phyloP scores from a whole-genome alignment of 768 basidiomycete species.

The Pulveroboletus sp. region DNA sequence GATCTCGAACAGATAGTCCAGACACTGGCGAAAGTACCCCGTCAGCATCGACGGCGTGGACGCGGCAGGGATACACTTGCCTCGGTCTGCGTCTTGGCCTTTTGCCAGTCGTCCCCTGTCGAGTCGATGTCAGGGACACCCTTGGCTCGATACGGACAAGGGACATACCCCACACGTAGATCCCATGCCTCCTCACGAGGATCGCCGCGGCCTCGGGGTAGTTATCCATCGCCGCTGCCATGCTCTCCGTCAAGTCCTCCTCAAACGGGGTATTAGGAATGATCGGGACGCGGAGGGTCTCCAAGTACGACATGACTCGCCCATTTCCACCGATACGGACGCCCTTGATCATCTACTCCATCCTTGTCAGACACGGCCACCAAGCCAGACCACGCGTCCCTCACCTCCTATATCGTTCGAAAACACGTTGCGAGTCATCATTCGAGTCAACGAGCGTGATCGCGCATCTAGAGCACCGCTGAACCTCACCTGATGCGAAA shows the following conservation, averaged over 20 bases:
- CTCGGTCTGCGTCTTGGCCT: constrained; percentile 86
- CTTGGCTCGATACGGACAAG: background rate
- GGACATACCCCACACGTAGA: constrained; percentile 78
- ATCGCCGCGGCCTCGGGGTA: constrained; percentile 76
- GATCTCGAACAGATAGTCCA: constrained; percentile 89
- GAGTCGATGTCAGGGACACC: constrained; percentile 7
- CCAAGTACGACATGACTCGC: constrained; percentile 71
- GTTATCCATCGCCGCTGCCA: constrained; percentile 78
- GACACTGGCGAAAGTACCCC: constrained; percentile 45
- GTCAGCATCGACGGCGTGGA: too few species aligned
- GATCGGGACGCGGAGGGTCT: constrained; percentile 81
- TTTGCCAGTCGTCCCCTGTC: constrained; percentile 69
- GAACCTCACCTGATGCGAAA: constrained; percentile 70
- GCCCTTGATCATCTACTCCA: constrained; percentile 82
- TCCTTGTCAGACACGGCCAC: background rate
- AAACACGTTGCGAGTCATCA: background rate
- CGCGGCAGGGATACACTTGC: constrained; percentile 29
- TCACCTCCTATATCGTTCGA: constrained; percentile 37
- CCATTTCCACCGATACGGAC: constrained; percentile 75
- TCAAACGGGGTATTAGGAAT: constrained; percentile 90
- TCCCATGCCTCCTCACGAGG: constrained; percentile 73
- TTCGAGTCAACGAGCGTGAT: background rate
- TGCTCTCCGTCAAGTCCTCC: constrained; percentile 83
- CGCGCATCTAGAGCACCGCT: background rate
- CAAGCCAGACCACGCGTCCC: too few species aligned